Percentiles rank a stretch among this genome's conserved stretches.
These are phyloP conservation scores for Candida tallmaniae DNA, from an alignment of 805 yeast genomes.

Conservation along the genomic window DNA sequence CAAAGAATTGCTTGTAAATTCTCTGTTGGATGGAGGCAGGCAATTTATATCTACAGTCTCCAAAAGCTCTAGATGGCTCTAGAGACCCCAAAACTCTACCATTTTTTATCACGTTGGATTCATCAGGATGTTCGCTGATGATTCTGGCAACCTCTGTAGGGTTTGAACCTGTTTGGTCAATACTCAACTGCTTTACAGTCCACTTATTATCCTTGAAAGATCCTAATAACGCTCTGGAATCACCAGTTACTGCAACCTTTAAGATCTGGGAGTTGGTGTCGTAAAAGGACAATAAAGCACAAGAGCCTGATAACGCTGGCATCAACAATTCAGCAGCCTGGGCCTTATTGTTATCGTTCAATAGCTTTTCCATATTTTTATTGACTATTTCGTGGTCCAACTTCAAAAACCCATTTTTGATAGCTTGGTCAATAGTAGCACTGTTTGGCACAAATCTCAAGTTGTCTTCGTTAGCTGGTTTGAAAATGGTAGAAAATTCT, in stretches of 20 bases:
- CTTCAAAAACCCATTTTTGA: constrained; percentile 72
- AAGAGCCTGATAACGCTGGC: constrained; percentile 95
- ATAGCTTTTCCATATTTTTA: constrained; percentile 63
- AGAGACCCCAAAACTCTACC: constrained; percentile 91
- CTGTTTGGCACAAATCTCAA: constrained; percentile 61
- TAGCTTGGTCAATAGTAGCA: constrained; percentile 71
- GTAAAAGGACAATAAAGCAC: constrained; percentile 84
- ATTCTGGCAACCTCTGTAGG: constrained; percentile 81
- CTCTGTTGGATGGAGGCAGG: constrained; percentile 70
- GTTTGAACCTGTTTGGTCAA: constrained; percentile 94
- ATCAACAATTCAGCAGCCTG: constrained; percentile 68
- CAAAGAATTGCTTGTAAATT: constrained; percentile 73
- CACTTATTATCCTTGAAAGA: constrained; percentile 66
- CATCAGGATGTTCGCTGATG: constrained; percentile 85
- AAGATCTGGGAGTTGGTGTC: constrained; percentile 69
- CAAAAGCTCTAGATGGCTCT: constrained; percentile 96
- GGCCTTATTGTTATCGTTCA: constrained; percentile 64
- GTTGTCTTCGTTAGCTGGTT: constrained; percentile 46
- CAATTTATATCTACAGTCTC: constrained; percentile 93
- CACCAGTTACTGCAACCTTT: constrained; percentile 94
- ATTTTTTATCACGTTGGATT: constrained; percentile 72
- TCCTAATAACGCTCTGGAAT: constrained; percentile 88
- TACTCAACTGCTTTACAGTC: constrained; percentile 82
- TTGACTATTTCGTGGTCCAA: constrained; percentile 85
- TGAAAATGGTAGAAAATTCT: constrained; percentile 65